phyloP scores from a whole-genome alignment of 345 rosid genomes.

The Excoecaria cochinchinensis region DNA sequence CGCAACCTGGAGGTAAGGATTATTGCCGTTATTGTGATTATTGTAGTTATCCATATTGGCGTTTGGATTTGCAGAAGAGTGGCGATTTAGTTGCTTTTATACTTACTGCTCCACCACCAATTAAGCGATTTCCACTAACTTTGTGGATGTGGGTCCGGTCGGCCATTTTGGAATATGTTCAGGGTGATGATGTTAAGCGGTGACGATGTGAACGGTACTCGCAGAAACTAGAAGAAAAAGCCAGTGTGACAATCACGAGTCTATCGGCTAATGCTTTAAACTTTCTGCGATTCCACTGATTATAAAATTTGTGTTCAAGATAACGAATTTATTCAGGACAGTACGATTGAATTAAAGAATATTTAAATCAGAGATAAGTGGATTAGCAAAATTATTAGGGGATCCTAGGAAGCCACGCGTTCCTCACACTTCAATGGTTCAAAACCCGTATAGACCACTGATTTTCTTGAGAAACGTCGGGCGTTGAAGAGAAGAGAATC shows the following conservation, averaged over 20 bases:
- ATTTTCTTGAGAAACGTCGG: no score
- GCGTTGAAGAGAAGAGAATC: no score
- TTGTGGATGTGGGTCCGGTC: not conserved
- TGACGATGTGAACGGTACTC: not conserved
- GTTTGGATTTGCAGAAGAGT: not conserved
- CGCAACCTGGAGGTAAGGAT: conserved; percentile 47
- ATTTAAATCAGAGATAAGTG: not conserved
- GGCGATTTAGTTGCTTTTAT: no score
- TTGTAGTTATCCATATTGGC: conserved; percentile 5
- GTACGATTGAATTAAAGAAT: not conserved
- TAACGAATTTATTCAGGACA: conserved; percentile 11
- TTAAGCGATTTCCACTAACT: not conserved
- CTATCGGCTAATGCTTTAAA: not conserved
- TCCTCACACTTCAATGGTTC: not conserved
- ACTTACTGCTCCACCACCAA: not conserved
- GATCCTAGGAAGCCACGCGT: not conserved
- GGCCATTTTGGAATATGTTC: conserved; percentile 4
- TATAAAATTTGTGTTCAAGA: not conserved
- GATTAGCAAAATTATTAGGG: not conserved
- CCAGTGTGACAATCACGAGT: not conserved
- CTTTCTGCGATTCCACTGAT: conserved; percentile 15
- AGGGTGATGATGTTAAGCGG: not conserved
- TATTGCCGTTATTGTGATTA: conserved; percentile 17
- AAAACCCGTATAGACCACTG: no score
- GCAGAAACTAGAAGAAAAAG: not conserved